Evolutionary conservation across 331 rosid species (phyloP), one percentile per base, ranked within the genome.

Genomic region (Saraca asoca): DNA sequence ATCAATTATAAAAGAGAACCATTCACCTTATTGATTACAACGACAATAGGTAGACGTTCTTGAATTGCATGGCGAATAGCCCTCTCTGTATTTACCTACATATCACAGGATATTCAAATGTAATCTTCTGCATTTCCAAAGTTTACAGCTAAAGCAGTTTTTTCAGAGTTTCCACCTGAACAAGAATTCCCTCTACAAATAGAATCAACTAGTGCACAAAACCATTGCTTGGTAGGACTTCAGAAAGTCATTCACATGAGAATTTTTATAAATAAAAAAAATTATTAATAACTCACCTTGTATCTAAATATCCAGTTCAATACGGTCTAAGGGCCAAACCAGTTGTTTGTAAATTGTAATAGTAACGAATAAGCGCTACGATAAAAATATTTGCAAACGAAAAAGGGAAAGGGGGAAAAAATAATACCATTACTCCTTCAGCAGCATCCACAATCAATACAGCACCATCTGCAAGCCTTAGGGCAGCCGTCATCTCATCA

Each of bases 31-130:
- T 93, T 93, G 70, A 93, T 86, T 12, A 93, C 98, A 69, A 93
- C 89, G 9, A 90, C 97, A 80, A 93, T 84, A 12, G 96, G 97
- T 38, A 94, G 67, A 13, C 84, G 85, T 5, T 94, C 98, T 72
- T 90, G 98, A 67, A 90, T 93, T 34, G 98, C 98, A 77, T 93
- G 98, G 15, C 97, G 89, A 70, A 94, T 94, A 33, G 96, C 98
- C 85, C 98, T 84, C 81, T 94, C 98, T 0, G 98, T 94, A 78
- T 94, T 94, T 19, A 88, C 97, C 98, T 94, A 73, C 77, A 66
- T 20, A 72, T 45, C 66, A 51, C 50, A 59, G 63, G 61, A 68
- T 46, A 49, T 64, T 33, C n/a, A 13, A 35, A 52, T 14, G 70
- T 61, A 65, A 44, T 44, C 55, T 60, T 48, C 33, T 34, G 29